These are phyloP conservation scores for Saccharomycopsis synnaedendra DNA, from an alignment of 805 yeast species.

Conservation along the genomic window DNA sequence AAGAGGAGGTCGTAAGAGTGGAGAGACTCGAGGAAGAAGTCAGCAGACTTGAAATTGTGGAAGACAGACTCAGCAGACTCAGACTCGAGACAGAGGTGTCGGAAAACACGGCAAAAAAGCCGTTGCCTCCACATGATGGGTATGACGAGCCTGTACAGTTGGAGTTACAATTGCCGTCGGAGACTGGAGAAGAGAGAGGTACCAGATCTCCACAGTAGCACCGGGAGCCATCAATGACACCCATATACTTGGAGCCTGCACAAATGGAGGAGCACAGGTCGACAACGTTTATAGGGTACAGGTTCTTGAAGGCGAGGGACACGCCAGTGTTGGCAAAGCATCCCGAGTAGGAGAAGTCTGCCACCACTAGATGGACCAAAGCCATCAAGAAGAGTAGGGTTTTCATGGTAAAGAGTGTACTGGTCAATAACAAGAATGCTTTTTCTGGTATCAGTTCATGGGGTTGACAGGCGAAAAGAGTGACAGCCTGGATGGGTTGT, in stretches of 20 bases:
- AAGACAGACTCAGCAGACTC: constrained; percentile 3
- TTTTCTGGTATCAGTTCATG: too few species aligned
- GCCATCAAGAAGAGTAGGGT: neutral
- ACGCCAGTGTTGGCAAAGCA: constrained; percentile 15
- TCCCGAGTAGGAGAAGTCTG: constrained; percentile 10
- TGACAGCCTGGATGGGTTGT: too few species aligned
- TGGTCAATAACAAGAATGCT: too few species aligned
- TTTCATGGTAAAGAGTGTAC: neutral
- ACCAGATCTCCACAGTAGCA: constrained; percentile 28
- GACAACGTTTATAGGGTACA: constrained; percentile 9
- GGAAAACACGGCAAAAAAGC: constrained; percentile 20
- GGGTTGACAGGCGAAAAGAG: too few species aligned
- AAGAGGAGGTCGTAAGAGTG: constrained; percentile 2
- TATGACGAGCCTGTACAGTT: constrained; percentile 27
- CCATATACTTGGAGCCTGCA: constrained; percentile 27
- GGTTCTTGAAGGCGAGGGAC: constrained; percentile 13
- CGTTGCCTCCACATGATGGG: constrained; percentile 28
- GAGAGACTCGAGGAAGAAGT: neutral
- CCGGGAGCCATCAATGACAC: constrained; percentile 25
- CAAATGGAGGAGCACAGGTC: constrained; percentile 20
- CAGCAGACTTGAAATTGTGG: neutral
- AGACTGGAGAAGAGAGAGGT: constrained; percentile 21
- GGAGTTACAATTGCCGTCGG: constrained; percentile 22
- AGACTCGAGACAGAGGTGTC: constrained; percentile 11
- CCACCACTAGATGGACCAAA: constrained; percentile 17